These are phyloP conservation scores for Millerozyma acaciae DNA, from an alignment of 805 yeast genomes.

Conservation along the genomic window DNA sequence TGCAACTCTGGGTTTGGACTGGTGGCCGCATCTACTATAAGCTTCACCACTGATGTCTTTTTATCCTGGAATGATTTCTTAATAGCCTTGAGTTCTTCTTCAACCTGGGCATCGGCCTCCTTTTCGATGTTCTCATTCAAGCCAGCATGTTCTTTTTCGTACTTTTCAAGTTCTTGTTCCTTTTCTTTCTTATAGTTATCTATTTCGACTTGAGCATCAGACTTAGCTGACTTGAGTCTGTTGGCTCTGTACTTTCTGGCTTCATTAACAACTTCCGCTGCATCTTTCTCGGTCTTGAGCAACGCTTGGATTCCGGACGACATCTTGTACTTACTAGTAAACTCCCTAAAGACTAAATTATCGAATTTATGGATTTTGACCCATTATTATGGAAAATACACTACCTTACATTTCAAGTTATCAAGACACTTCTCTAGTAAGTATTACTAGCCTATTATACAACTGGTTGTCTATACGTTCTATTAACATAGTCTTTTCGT, in stretches of 20 bases:
- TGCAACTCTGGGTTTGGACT: constrained; percentile 81
- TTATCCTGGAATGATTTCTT: constrained; percentile 59
- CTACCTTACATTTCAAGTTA: too few relatives aligned
- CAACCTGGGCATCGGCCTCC: constrained; percentile 73
- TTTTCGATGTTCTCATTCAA: constrained; percentile 72
- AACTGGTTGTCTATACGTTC: neutral
- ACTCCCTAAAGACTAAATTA: too few relatives aligned
- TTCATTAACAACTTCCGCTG: constrained; percentile 91
- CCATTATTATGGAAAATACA: too few relatives aligned
- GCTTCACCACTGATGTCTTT: constrained; percentile 63
- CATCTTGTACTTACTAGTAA: too few relatives aligned
- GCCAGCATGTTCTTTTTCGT: constrained; percentile 70
- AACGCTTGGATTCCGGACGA: constrained; percentile 64
- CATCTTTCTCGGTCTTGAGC: constrained; percentile 89
- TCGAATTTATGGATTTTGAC: too few relatives aligned
- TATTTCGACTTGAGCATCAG: constrained; percentile 88
- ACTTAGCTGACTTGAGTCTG: constrained; percentile 88
- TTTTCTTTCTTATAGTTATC: constrained; percentile 79
- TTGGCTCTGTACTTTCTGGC: constrained; percentile 89
- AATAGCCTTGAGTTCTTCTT: constrained; percentile 66
- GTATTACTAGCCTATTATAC: neutral
- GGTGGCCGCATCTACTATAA: constrained; percentile 75
- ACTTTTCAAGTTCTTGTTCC: constrained; percentile 73
- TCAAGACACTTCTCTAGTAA: neutral
- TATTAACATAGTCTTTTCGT: neutral